phyloP scores from a whole-genome alignment of 805 yeast genomes.

The Saccharomycopsis guyanensis region DNA sequence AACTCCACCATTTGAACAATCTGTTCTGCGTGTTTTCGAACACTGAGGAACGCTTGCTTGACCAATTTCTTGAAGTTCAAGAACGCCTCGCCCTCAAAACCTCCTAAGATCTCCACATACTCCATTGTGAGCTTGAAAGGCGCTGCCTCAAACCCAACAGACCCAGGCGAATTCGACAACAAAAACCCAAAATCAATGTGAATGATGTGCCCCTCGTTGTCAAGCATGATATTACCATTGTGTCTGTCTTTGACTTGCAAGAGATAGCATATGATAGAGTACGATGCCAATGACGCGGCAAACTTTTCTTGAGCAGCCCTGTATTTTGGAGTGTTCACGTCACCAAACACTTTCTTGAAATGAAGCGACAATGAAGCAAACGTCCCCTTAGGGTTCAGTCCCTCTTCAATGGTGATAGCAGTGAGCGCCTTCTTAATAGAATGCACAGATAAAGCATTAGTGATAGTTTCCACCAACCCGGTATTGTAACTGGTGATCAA shows the following conservation, averaged over 20 bases:
- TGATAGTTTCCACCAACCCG: slow-evolving; percentile 93
- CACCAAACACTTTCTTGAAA: slow-evolving; percentile 70
- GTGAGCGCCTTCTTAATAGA: slow-evolving; percentile 91
- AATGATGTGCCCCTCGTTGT: slow-evolving; percentile 88
- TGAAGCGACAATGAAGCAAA: slow-evolving; percentile 74
- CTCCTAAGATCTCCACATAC: slow-evolving; percentile 84
- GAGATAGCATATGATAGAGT: slow-evolving; percentile 82
- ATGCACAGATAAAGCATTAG: slow-evolving; percentile 88
- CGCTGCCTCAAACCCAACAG: slow-evolving; percentile 95
- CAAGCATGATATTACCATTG: slow-evolving; percentile 96
- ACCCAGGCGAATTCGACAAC: slow-evolving; percentile 91
- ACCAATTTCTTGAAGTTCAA: slow-evolving; percentile 52
- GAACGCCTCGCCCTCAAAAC: slow-evolving; percentile 55
- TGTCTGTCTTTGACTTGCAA: slow-evolving; percentile 94
- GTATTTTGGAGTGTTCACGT: slow-evolving; percentile 43
- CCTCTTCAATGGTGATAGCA: slow-evolving; percentile 56
- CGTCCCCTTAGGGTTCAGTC: slow-evolving; percentile 62
- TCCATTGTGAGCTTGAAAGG: slow-evolving; percentile 91
- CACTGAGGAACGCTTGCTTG: slow-evolving; percentile 64
- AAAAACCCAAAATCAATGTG: slow-evolving; percentile 95
- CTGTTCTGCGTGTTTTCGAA: slow-evolving; percentile 68
- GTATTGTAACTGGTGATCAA: slow-evolving; percentile 83
- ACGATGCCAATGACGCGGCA: slow-evolving; percentile 81
- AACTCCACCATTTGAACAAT: slow-evolving; percentile 79
- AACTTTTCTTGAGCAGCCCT: slow-evolving; percentile 78